These are phyloP conservation scores for Emmonsia crescens DNA, from an alignment of 2,329 filamentous ascomycete genomes.

Conservation along the genomic window DNA sequence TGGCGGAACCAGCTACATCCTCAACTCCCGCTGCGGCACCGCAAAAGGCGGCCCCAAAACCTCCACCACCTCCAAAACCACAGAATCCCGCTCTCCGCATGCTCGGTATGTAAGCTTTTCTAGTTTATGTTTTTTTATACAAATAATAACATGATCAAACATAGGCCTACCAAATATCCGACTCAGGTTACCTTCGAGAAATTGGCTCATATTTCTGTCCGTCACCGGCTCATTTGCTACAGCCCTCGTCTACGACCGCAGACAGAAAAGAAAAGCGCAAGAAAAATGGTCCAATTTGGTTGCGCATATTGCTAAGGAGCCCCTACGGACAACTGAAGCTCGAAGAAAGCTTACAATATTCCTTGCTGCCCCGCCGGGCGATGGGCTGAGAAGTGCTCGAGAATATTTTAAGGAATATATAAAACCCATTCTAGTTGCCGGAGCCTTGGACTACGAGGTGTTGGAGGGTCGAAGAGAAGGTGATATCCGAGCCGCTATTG, in stretches of 20 bases:
- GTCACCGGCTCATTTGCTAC: constrained; percentile 66
- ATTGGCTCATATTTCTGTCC: constrained; percentile 93
- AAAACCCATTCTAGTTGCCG: constrained; percentile 82
- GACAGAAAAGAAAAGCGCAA: constrained; percentile 75
- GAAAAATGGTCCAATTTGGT: constrained; percentile 80
- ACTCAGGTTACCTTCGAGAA: constrained; percentile 78
- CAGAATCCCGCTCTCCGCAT: constrained; percentile 15
- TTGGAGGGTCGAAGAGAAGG: constrained; percentile 85
- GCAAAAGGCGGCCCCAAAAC: constrained; percentile 11
- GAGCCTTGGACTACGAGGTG: constrained; percentile 91
- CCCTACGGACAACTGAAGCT: constrained; percentile 59
- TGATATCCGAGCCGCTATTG: constrained; percentile 78
- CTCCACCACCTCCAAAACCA: constrained; percentile 10
- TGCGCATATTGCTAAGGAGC: constrained; percentile 68
- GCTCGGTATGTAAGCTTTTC: constrained; percentile 8
- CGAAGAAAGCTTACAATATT: constrained; percentile 79
- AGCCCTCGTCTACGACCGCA: constrained; percentile 82
- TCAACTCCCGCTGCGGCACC: constrained; percentile 4
- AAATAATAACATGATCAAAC: neutral
- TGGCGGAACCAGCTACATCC: constrained; percentile 4
- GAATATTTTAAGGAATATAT: constrained; percentile 95
- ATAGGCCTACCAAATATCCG: constrained; percentile 73
- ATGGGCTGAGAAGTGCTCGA: constrained; percentile 72
- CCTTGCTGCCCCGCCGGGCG: constrained; percentile 73
- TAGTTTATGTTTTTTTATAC: neutral